Conservation (phyloP, 2,329 filamentous ascomycete genomes). For the Xylariaceae sp. region DNA sequence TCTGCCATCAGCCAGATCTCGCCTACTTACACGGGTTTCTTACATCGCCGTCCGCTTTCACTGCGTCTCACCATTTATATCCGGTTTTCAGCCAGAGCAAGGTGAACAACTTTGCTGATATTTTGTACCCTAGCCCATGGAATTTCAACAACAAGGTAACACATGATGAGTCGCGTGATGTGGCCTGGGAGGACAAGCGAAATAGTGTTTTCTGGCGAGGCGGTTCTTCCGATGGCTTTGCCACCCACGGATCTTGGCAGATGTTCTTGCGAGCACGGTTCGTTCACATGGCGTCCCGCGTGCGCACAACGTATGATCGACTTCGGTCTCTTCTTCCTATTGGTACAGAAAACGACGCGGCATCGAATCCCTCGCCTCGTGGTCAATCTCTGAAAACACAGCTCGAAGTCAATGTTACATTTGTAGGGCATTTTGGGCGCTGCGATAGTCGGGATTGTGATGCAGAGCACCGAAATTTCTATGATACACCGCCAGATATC, state of each 20-base stretch:
- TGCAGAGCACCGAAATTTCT: slow-evolving; percentile 31
- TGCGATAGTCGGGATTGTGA: slow-evolving; percentile 33
- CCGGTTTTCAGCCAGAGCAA: slow-evolving; percentile 56
- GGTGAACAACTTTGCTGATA: slow-evolving; percentile 51
- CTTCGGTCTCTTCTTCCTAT: not conserved
- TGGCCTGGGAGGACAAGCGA: slow-evolving; percentile 44
- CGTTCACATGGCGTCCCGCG: slow-evolving; percentile 46
- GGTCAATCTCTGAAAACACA: not conserved
- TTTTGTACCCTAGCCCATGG: slow-evolving; percentile 40
- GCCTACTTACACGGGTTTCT: slow-evolving; percentile 50
- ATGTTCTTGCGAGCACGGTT: slow-evolving; percentile 58
- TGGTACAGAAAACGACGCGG: not conserved
- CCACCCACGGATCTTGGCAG: slow-evolving; percentile 50
- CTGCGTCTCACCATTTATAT: slow-evolving; percentile 42
- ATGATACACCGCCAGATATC: slow-evolving; percentile 20
- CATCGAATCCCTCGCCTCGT: not conserved
- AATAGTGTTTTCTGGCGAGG: slow-evolving; percentile 54
- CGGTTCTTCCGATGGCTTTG: slow-evolving; percentile 46
- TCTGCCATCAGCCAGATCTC: slow-evolving; percentile 48
- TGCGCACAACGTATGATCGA: not conserved
- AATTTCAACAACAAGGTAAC: slow-evolving; percentile 36
- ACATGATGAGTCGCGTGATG: slow-evolving; percentile 37
- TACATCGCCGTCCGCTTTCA: slow-evolving; percentile 40
- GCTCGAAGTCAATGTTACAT: slow-evolving; percentile 32
- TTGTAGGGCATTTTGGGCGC: slow-evolving; percentile 35